Conservation (phyloP, 2,329 filamentous ascomycete species). For the Colletotrichum lentis region DNA sequence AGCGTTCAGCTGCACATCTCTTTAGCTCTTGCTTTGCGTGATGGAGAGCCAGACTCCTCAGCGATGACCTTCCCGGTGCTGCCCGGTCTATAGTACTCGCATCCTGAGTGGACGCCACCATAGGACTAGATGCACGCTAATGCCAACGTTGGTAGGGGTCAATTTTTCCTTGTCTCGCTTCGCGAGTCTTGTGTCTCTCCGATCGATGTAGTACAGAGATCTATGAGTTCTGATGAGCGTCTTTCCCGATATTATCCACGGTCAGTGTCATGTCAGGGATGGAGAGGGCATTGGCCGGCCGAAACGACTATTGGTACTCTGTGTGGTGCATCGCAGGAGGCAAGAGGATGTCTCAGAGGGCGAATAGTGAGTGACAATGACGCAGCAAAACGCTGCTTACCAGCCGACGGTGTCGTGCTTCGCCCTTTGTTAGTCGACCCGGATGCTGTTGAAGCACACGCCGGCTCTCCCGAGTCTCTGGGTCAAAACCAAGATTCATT, state of each 20-base stretch:
- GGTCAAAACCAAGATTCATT: conserved; percentile 2
- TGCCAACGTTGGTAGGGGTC: conserved; percentile 21
- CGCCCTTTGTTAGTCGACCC: conserved; percentile 16
- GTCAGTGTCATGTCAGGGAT: conserved; percentile 11
- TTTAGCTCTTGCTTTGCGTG: background rate
- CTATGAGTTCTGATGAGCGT: no score
- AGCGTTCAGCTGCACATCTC: background rate
- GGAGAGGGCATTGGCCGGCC: background rate
- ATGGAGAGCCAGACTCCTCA: background rate
- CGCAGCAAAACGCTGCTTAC: conserved; percentile 8
- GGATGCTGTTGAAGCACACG: background rate
- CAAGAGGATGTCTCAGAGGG: conserved; percentile 13
- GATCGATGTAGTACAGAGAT: background rate
- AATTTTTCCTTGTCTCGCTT: conserved; percentile 3
- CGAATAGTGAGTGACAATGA: background rate
- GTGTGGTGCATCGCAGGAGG: background rate
- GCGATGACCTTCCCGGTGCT: conserved; percentile 8
- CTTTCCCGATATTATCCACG: background rate
- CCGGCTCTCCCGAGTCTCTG: conserved; percentile 19
- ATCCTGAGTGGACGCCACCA: conserved; percentile 31
- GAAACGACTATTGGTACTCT: background rate
- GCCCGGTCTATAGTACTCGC: background rate
- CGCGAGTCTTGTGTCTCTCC: background rate
- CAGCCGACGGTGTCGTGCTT: conserved; percentile 19
- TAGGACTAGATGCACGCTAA: conserved; percentile 6